Base-by-base conservation (phyloP, 1,139 yeast species). In the Kluyveromyces marxianus region DNA sequence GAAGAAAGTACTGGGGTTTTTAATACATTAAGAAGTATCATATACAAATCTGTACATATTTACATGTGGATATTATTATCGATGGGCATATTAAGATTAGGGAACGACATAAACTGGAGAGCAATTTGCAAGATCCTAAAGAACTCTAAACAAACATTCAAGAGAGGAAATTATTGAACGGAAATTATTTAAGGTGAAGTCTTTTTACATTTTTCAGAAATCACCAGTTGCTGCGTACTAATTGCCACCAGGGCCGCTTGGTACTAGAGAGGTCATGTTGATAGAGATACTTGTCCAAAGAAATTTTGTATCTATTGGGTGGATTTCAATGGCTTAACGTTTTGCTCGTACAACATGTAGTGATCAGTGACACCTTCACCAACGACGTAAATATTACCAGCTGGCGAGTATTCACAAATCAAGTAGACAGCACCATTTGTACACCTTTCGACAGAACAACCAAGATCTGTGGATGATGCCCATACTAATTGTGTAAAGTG, bases 401-500 rank as follows among this genome's bases (percentile, higher is more conserved):
- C 74, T 25, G 75, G 68, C 35, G 69, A 60, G 65, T 83, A 83
- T 57, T 82, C 84, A 70, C 92, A 83, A 48, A 82, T 75, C 48
- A 84, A 72, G 67, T 82, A 83, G 53, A 75, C 78, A 50, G 72
- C 69, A 26, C 76, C 76, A 55, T 54, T 69, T 68, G 62, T 60
- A 69, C 86, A 81, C 44, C 60, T 60, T 38, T 77, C 74, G 53
- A 68, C 68, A 45, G 81, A 85, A 69, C 89, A 82, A 35, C 88
- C 88, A 36, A 82, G 63, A 51, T 72, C 63, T 29, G 76, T 63
- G 37, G 82, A 66, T 5, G 70, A 54, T 52, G 74, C 74, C 89
- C 89, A 82, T n/a, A 82, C 74, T 41, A 81, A 59, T 63, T 81
- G 88, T 10, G 88, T 81, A 67, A 81, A 82, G 62, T 82, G 89